Evolutionary conservation across 1,139 yeast species (phyloP).

Genomic region (Blastobotrys petasosporus): DNA sequence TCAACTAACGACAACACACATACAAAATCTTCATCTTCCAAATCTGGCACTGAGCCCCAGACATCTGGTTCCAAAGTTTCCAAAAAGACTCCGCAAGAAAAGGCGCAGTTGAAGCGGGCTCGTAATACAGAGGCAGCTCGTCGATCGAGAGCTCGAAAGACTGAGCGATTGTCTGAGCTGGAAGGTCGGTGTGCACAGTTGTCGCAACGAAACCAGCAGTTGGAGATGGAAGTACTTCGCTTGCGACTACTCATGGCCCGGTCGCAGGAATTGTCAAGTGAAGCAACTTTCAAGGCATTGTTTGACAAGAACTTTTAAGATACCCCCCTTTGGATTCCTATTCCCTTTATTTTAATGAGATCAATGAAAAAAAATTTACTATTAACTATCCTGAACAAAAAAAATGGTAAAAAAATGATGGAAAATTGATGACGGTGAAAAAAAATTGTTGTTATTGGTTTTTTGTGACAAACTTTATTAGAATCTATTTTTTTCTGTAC

Average conservation of each 20-base stretch:
- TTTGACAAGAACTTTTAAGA: slow-evolving; percentile 1
- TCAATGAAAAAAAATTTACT: too few relatives aligned
- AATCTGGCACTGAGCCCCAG: not conserved
- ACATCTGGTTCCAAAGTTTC: not conserved
- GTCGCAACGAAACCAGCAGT: slow-evolving; percentile 33
- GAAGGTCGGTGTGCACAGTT: slow-evolving; percentile 75
- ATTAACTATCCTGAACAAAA: too few relatives aligned
- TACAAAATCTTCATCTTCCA: not conserved
- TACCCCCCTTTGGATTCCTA: too few relatives aligned
- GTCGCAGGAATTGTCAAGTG: slow-evolving; percentile 1
- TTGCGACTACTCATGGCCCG: slow-evolving; percentile 8
- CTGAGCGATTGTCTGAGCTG: slow-evolving; percentile 85
- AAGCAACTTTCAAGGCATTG: slow-evolving; percentile 2
- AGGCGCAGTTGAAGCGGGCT: slow-evolving; percentile 62
- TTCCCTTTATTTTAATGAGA: too few relatives aligned
- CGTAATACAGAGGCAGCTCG: slow-evolving; percentile 98
- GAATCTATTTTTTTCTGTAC: too few relatives aligned
- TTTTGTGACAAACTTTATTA: too few relatives aligned
- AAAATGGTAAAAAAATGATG: too few relatives aligned
- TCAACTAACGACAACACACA: not conserved
- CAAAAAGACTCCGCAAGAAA: slow-evolving; percentile 11
- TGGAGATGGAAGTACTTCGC: slow-evolving; percentile 28
- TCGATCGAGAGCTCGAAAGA: slow-evolving; percentile 90
- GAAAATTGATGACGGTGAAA: too few relatives aligned
- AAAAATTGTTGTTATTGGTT: too few relatives aligned